Base-by-base conservation (phyloP, 108 stramenopile genomes). In the Mediolabrus comicus region DNA sequence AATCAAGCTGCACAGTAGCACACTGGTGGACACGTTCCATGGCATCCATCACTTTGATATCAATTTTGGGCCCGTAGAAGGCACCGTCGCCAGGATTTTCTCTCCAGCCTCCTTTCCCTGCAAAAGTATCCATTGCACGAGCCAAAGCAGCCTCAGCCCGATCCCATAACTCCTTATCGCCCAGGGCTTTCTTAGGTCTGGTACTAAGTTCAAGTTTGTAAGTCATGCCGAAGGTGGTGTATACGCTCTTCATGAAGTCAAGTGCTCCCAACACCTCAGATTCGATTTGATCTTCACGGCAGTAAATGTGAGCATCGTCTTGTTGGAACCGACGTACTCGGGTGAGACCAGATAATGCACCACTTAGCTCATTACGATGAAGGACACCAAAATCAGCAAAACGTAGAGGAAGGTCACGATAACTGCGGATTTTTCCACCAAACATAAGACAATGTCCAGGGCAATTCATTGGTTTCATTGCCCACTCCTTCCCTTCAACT, bases 381-480 rank as follows among this genome's bases (percentile, higher is more conserved):
- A 99, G 79, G 19, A 98, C 98, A 52, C 99, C 99, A 82, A 99
- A 99, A 69, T 99, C 99, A 6, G 99, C 98, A 59, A 88, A 86
- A 7, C 99, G 94, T 35, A 98, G 77, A 7, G 99, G 99, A 27
- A 99, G 86, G 74, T 99, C 99, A 73, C 98, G 96, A 72, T 95
- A 98, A 46, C 94, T 95, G 22, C 97, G 93, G 68, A 96, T 84
- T 43, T 88, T 62, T 56, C 85, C 83, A 11, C 53, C 92, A 83
- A 99, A 99, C 77, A 98, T 85, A 25, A 98, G 77, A 75, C 98
- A 98, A 72, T 99, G 99, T 8, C 95, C 98, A 46, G 99, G 99
- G 71, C 99, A 99, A 83, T 99, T 99, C 99, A 99, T 99, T 35
- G 99, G 99, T 74, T 98, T 98, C 92, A 99, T 89, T 35, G 92